Percentiles rank a stretch among this genome's conserved stretches.
Conservation (phyloP, 495 filamentous ascomycete species). For the Hypoxylon perforatum region DNA sequence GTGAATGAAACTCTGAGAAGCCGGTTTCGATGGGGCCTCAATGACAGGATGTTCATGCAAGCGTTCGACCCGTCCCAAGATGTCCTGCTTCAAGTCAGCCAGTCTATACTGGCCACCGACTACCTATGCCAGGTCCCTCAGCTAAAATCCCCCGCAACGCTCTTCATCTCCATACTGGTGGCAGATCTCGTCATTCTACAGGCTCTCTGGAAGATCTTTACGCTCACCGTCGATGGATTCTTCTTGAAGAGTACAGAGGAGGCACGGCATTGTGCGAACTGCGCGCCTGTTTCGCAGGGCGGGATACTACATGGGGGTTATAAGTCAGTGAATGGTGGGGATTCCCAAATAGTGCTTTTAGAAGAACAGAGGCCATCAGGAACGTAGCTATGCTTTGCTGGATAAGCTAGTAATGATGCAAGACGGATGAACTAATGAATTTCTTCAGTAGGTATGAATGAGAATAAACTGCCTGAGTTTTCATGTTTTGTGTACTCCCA, state of each 20-base stretch:
- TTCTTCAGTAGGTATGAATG: background rate
- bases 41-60: slow-evolving; percentile 2
- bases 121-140: slow-evolving; percentile 50
- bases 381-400: background rate
- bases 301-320: background rate
- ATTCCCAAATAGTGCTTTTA: slow-evolving; percentile 3
- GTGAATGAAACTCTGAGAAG: slow-evolving; percentile 14
- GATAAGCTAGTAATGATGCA: background rate
- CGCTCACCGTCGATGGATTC: slow-evolving; percentile 17
- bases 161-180: slow-evolving; percentile 43
- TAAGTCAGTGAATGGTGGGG: background rate
- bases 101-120: slow-evolving; percentile 39
- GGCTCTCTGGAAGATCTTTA: slow-evolving; percentile 39
- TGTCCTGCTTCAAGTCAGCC: slow-evolving; percentile 28
- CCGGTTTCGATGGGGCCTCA: slow-evolving; percentile 16
- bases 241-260: slow-evolving; percentile 16
- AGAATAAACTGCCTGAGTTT: background rate
- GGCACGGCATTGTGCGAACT: background rate
- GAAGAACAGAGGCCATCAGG: slow-evolving; percentile 1
- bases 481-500: no score
- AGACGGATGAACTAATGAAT: background rate
- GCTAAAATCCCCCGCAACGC: slow-evolving; percentile 38
- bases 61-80: slow-evolving; percentile 29
- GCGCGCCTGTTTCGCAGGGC: background rate
- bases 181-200: slow-evolving; percentile 51